These are phyloP conservation scores for Xylaria acuta DNA, from an alignment of 495 filamentous ascomycete species.

Conservation along the genomic window DNA sequence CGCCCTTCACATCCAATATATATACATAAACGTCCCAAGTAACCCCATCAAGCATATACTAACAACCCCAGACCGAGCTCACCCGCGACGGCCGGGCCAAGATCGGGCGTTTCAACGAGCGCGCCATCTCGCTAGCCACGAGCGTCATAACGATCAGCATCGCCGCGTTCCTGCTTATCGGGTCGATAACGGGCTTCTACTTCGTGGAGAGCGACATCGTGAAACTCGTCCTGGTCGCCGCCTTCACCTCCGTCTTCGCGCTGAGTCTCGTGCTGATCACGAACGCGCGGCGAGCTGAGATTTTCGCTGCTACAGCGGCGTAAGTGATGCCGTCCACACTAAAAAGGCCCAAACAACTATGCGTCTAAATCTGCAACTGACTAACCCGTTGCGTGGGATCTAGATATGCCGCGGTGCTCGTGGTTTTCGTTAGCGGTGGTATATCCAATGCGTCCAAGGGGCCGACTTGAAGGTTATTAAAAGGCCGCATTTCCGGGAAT, in stretches of 20 bases:
- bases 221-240: constrained; percentile 24
- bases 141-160: constrained; percentile 21
- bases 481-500: too few species aligned
- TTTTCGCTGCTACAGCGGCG: constrained; percentile 30
- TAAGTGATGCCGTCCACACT: constrained; percentile 10
- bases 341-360: too few species aligned
- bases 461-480: too few species aligned
- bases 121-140: not conserved
- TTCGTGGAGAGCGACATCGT: constrained; percentile 7
- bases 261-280: constrained; percentile 26
- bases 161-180: constrained; percentile 26
- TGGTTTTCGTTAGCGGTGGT: constrained; percentile 28
- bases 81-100: not conserved
- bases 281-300: constrained; percentile 27
- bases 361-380: too few species aligned
- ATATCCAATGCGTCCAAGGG: not conserved
- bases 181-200: constrained; percentile 26
- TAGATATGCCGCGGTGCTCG: constrained; percentile 30
- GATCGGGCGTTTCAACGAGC: constrained; percentile 26
- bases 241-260: constrained; percentile 28
- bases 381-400: too few species aligned
- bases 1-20: not conserved
- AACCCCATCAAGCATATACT: too few species aligned
- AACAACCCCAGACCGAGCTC: constrained; percentile 12
- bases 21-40: not conserved